Evolutionary conservation across 2,329 filamentous ascomycete genomes (phyloP).

Genomic region (Raffaelea arxii): DNA sequence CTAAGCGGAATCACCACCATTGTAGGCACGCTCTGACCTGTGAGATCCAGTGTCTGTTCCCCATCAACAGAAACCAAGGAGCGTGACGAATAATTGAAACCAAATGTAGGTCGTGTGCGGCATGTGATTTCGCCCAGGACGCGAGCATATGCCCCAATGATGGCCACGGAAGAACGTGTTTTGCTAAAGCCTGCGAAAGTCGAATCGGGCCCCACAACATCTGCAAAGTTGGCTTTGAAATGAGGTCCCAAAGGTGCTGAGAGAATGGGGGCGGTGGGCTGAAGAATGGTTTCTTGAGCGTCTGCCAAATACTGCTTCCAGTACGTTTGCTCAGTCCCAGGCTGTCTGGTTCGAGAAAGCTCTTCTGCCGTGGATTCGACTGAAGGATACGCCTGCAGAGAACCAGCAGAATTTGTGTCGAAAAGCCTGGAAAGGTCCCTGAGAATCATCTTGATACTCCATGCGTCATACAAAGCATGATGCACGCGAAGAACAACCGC

Average conservation of each 20-base stretch:
- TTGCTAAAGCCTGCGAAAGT: not conserved
- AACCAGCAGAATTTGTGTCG: not conserved
- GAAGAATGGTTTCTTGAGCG: not conserved
- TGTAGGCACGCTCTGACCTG: not conserved
- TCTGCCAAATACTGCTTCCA: not conserved
- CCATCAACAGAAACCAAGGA: slow-evolving; percentile 9
- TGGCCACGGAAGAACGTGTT: slow-evolving; percentile 4
- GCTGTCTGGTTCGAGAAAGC: not conserved
- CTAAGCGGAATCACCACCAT: not conserved
- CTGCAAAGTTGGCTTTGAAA: slow-evolving; percentile 8
- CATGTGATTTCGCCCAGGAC: slow-evolving; percentile 5
- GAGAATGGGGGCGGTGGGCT: not conserved
- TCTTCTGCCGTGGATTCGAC: not conserved
- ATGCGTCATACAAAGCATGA: slow-evolving; percentile 17
- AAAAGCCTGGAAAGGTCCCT: slow-evolving; percentile 10
- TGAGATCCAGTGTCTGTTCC: slow-evolving; percentile 8
- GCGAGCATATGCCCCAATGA: slow-evolving; percentile 10
- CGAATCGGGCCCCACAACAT: not conserved
- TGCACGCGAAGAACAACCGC: slow-evolving; percentile 15
- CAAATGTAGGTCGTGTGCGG: slow-evolving; percentile 9
- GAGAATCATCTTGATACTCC: slow-evolving; percentile 17
- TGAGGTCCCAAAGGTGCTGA: slow-evolving; percentile 9
- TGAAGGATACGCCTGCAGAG: not conserved
- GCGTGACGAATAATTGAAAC: slow-evolving; percentile 10
- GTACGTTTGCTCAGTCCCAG: not conserved